Base-by-base conservation (phyloP, 495 filamentous ascomycete genomes). In the Xylaria curta region DNA sequence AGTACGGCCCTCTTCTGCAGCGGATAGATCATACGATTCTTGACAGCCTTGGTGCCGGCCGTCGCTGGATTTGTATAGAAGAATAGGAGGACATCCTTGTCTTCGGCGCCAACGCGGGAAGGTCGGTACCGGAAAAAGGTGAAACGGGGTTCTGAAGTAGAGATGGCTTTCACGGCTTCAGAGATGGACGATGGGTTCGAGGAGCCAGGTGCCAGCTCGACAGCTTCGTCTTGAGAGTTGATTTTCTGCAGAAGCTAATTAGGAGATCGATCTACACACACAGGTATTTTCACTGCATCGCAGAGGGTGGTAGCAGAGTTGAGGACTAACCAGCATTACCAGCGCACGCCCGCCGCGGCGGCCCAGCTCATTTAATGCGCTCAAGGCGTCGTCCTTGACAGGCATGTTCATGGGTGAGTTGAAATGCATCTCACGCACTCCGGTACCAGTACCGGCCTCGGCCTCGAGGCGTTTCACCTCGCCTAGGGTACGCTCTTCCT, bases 1-100 rank as follows among this genome's bases (percentile, higher is more conserved):
- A 97, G 83, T 8, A 93, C 93, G 46, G 88, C 88, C 40, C 87
- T 87, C 77, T 93, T 93, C 74, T 92, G 92, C 44, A 93, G 90
- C 42, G 97, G 94, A 80, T 98, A 97, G 73, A 98, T 83, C 96
- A 99, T 99, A 64, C 94, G 89, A 79, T 94, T 93, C 82, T 94
- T 97, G 83, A 98, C 93, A 74, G 92, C 93, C 75, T 85, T 85
- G 62, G 76, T 82, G 44, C 82, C 84, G 0, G 90, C 89, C 4
- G 82, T 88, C 3, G 87, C 85, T 4, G 96, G 96, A 76, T 95
- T 98, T 8, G 94, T 97, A 81, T 97, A 98, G 76, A 98, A 91
- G 84, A 98, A 99, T 38, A 98, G 85, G 42, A 98, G 86, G 6
- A 90, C 87, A 7, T 89, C 87, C 63, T 87, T 87, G 67, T 87